Evolutionary conservation across 1,284 basidiomycete genomes (phyloP).

Genomic region (Megacollybia platyphylla): DNA sequence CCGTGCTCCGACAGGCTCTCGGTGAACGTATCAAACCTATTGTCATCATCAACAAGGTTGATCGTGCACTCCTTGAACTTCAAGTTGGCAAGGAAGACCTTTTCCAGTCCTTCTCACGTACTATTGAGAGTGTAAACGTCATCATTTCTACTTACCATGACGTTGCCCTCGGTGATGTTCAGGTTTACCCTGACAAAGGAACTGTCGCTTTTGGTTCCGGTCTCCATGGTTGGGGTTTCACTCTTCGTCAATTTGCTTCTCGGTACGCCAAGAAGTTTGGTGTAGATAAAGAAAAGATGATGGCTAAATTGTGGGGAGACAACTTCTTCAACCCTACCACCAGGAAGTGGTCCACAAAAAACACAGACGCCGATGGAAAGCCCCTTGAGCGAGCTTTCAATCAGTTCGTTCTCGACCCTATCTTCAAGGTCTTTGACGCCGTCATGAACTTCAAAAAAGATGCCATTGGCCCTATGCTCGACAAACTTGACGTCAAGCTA

Average conservation of each 20-base stretch:
- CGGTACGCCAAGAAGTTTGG: conserved; percentile 99
- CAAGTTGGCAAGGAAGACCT: conserved; percentile 96
- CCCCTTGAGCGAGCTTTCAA: conserved; percentile 89
- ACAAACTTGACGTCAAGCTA: conserved; percentile 96
- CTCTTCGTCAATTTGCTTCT: conserved; percentile 91
- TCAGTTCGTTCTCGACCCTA: conserved; percentile 96
- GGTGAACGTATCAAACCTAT: conserved; percentile 99
- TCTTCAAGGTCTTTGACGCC: conserved; percentile 97
- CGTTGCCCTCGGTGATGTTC: conserved; percentile 89
- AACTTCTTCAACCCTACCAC: conserved; percentile 99
- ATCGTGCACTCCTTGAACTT: conserved; percentile 97
- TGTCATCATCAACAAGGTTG: conserved; percentile 99
- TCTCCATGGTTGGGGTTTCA: conserved; percentile 99
- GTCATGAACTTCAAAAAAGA: conserved; percentile 99
- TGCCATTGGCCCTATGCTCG: conserved; percentile 72
- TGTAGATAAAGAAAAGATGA: conserved; percentile 98
- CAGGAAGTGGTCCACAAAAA: conserved; percentile 91
- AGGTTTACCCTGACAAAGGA: conserved; percentile 98
- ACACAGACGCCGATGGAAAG: conserved; percentile 74
- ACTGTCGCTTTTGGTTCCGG: conserved; percentile 99
- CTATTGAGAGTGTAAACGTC: conserved; percentile 97
- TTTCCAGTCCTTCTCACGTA: conserved; percentile 96
- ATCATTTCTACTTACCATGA: conserved; percentile 98
- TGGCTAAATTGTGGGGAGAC: conserved; percentile 98
- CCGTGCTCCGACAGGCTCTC: conserved; percentile 95